Conservation (phyloP, 2,329 filamentous ascomycete genomes). For the Colletotrichum nymphaeae region DNA sequence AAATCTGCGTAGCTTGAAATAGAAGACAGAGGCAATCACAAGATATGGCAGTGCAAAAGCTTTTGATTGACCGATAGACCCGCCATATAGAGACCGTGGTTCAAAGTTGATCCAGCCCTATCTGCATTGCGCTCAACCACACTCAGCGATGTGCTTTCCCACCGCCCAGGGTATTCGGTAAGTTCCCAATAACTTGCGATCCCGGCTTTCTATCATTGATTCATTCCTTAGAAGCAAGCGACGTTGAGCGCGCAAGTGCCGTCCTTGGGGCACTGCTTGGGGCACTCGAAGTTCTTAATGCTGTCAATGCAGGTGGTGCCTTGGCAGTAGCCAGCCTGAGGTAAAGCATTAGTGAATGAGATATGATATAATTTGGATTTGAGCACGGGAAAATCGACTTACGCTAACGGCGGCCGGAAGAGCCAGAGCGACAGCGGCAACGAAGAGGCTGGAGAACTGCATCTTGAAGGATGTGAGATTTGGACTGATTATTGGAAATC, state of each 20-base stretch:
- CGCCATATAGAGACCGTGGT: too few species aligned
- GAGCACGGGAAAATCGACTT: not conserved
- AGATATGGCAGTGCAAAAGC: too few species aligned
- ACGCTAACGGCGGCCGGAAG: not conserved
- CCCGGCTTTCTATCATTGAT: not conserved
- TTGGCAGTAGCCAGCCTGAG: not conserved
- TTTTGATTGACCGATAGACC: too few species aligned
- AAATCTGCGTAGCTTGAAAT: too few species aligned
- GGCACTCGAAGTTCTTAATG: not conserved
- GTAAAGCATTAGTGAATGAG: not conserved
- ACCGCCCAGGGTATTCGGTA: not conserved
- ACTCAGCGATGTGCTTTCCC: not conserved
- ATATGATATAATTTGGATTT: not conserved
- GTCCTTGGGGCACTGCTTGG: not conserved
- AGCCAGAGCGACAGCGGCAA: too few species aligned
- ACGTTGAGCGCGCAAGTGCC: not conserved
- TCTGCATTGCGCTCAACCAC: too few species aligned
- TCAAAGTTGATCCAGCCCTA: too few species aligned
- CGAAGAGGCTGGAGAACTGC: too few species aligned
- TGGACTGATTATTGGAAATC: too few species aligned
- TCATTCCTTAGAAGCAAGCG: not conserved
- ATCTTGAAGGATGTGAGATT: too few species aligned
- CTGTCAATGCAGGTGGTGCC: not conserved
- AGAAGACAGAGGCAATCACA: too few species aligned
- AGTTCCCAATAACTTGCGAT: not conserved